Evolutionary conservation across 768 basidiomycete genomes (phyloP), one percentile per base, ranked within the genome.

Genomic region (Tricholoma terreum): DNA sequence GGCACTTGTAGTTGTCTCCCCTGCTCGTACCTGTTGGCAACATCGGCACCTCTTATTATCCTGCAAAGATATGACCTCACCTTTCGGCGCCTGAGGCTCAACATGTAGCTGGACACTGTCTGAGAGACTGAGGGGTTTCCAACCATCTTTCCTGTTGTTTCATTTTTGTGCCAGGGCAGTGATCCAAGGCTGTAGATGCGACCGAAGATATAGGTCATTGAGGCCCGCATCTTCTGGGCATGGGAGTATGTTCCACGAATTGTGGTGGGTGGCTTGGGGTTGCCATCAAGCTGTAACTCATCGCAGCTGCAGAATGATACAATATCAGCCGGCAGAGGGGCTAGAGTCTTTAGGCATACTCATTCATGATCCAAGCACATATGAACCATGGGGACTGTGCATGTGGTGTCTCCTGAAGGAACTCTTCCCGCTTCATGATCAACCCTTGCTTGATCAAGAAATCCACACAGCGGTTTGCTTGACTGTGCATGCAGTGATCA

Each of bases 101-200:
- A 38, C 70, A 73, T 71, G 42, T 69, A 73, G 0, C 52, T 58
- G 0, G 68, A 67, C 0, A 73, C 67, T 1, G 45, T 17, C 24
- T 64, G 55, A 1, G 68, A 72, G 2, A 69, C 53, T 0, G 70
- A 72, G 10, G 69, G 71, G 50, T 73, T 72, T 1, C 72, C 69
- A 2, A 61, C 9, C 68, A 65, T 65, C 43, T 55, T 56, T 1
- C 66, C 66, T 24, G 50, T 61, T 11, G 21, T 43, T 49, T 72
- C 65, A 35, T 63, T 63, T 22, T 58, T 52, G 27, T 71, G 67
- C 74, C 74, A 75, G 5, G 65, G 55, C 22, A 64, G 43, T 7
- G 57, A 58, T 6, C 73, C 63, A 8, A 69, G 58, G 1, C 67
- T 63, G 27, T 55, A 52, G 8, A 67, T 45, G 8, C 48, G 50